Base-by-base conservation (phyloP, 345 rosid species). In the Euphorbia pulcherrima region DNA sequence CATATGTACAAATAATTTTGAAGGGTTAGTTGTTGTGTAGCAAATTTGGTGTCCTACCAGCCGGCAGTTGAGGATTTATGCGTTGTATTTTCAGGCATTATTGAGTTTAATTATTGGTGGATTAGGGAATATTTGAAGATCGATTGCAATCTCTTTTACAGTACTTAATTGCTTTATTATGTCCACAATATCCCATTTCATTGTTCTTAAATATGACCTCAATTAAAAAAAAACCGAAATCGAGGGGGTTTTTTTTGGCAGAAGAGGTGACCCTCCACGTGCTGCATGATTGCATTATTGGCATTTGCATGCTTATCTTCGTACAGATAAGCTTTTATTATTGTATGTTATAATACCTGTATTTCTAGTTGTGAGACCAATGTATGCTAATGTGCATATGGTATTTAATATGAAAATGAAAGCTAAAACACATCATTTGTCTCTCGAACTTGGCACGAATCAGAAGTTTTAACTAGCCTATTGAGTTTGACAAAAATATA, bases 41-140 rank as follows among this genome's bases (percentile, higher is more conserved):
- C 20, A 40, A 44, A 51, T 39, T 29, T 28, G 17, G 14, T 9
- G 62, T 44, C 46, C 51, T 62, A 71, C 33, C 69, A 56, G 33
- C 64, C 64, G 30, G 44, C 68, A 70, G 39, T 51, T 46, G n/a
- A 7, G 28, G 44, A 60, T 50, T 56, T 53, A 39, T n/a, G 53
- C 24, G 68, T 20, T 53, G 74, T 63, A 13, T 8, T 54, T 54
- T 41, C 68, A 27, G 61, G 62, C 8, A 39, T 60, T 17, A 16
- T 10, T 37, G 29, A 40, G 71, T 44, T 44, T 44, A 44, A 44
- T 14, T 44, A 14, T 44, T 44, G 50, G 50, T 44, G 50, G 50
- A 44, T 14, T 44, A 44, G 50, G 13, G 50, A 44, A 44, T 44
- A 44, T 44, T 14, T 44, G 16, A 44, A 44, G 50, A 16, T 44